Conservation (phyloP, 2,329 filamentous ascomycete species). For the Parasarocladium wereldwijsianum region DNA sequence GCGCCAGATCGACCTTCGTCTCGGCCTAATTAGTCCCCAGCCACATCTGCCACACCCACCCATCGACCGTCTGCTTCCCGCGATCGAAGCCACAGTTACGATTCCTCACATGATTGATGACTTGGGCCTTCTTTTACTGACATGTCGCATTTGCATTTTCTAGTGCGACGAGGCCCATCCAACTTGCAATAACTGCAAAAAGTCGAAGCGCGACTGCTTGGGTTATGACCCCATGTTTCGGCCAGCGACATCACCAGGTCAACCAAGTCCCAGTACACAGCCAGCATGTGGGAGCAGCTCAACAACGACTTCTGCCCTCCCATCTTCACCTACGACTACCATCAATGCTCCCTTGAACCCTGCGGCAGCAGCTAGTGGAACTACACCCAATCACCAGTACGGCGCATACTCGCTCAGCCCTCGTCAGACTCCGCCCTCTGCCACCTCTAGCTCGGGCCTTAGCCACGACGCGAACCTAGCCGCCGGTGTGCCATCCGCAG, state of each 20-base stretch:
- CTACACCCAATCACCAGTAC: too few species aligned
- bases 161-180: slow-evolving; percentile 96
- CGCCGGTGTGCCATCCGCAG: not conserved
- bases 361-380: too few species aligned
- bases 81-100: too few species aligned
- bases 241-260: slow-evolving; percentile 34
- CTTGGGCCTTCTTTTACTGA: slow-evolving; percentile 2
- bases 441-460: slow-evolving; percentile 1
- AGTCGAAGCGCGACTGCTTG: slow-evolving; percentile 74
- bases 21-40: too few species aligned
- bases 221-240: slow-evolving; percentile 85
- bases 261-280: slow-evolving; percentile 46
- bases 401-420: slow-evolving; percentile 2
- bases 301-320: slow-evolving; percentile 1
- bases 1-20: too few species aligned
- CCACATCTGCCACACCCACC: too few species aligned
- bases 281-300: slow-evolving; percentile 1
- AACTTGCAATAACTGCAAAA: slow-evolving; percentile 78
- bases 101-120: too few species aligned
- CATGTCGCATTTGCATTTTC: slow-evolving; percentile 7
- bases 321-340: slow-evolving; percentile 1
- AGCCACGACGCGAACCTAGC: slow-evolving; percentile 2
- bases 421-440: slow-evolving; percentile 2
- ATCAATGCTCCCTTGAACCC: too few species aligned
- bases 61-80: too few species aligned